Evolutionary conservation across 768 basidiomycete genomes (phyloP), one percentile per base, ranked within the genome.

Genomic region (Macrolepiota dolichaula): DNA sequence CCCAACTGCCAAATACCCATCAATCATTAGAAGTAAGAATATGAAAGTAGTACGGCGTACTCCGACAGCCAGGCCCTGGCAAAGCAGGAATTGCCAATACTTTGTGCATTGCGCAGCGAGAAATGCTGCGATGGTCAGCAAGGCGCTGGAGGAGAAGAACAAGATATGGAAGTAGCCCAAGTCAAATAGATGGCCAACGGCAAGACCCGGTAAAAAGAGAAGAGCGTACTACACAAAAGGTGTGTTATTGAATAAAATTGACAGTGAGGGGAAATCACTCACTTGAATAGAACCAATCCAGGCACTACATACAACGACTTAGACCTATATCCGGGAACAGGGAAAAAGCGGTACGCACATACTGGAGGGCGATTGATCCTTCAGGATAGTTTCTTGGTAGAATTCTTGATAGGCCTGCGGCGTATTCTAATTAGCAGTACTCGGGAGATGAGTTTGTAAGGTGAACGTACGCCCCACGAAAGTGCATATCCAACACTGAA

Each of bases 281-380:
- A 85, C 88, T 75, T 91, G 89, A 24, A 87, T 74, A 1, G 90
- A 92, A 3, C 90, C 90, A 36, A 92, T 92, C 90, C 89, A 92
- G 40, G 89, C 83, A 47, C 89, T 91, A 62, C 24, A 24, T 9
- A n/a, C 32, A 27, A 22, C 25, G 22, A 27, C 15, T 51, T 27
- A 38, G 22, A 42, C 4, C 47, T 15, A 22, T 17, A 1, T 12
- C 15, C 9, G 42, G 47, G 24, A 32, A 22, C 40, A 27, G 25
- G 22, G 51, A 24, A 25, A 24, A 32, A 29, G 40, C 4, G 11
- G 1, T 19, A 71, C 81, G 62, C 68, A 88, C 88, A 90, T 91
- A 19, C 71, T 79, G 12, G 89, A 91, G 3, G 88, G 79, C 4
- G 81, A 77, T 0, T 78, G 76, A 27, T 78, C 64, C 1, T 66